phyloP scores from a whole-genome alignment of 1,284 basidiomycete species.

The Irpex lacteus region DNA sequence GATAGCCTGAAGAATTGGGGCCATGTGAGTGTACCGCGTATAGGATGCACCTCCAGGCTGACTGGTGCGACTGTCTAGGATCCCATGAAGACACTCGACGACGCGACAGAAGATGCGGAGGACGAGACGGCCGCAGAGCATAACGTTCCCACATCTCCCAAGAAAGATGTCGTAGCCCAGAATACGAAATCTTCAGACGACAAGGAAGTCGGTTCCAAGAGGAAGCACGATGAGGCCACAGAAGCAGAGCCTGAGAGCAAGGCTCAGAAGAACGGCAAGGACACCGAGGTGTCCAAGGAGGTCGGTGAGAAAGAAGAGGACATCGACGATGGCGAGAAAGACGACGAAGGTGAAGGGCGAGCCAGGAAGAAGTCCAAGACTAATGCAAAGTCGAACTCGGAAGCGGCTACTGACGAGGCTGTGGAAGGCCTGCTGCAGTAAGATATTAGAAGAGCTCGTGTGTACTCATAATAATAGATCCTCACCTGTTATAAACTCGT shows the following conservation, averaged over 20 bases:
- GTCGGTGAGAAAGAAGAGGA: not conserved
- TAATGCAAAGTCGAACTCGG: not conserved
- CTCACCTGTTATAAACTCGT: no score
- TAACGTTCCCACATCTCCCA: not conserved
- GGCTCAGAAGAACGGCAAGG: not conserved
- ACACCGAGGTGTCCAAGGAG: not conserved
- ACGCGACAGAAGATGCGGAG: constrained; percentile 8
- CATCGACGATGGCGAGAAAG: constrained; percentile 1
- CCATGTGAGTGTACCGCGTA: constrained; percentile 24
- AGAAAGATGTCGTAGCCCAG: not conserved
- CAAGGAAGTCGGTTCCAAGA: constrained; percentile 14
- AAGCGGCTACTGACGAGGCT: not conserved
- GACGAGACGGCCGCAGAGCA: not conserved
- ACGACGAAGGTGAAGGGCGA: constrained; percentile 5
- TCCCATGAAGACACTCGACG: constrained; percentile 26
- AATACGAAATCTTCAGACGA: not conserved
- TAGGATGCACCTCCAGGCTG: not conserved
- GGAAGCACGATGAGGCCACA: constrained; percentile 16
- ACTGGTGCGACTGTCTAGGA: constrained; percentile 20
- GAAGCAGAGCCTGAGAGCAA: not conserved
- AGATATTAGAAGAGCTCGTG: not conserved
- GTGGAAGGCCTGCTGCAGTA: not conserved
- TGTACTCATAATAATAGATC: no score
- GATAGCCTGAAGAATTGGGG: constrained; percentile 35
- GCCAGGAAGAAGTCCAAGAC: constrained; percentile 27